Conservation (phyloP, 2,329 filamentous ascomycete genomes). For the Aspergillus sojae region DNA sequence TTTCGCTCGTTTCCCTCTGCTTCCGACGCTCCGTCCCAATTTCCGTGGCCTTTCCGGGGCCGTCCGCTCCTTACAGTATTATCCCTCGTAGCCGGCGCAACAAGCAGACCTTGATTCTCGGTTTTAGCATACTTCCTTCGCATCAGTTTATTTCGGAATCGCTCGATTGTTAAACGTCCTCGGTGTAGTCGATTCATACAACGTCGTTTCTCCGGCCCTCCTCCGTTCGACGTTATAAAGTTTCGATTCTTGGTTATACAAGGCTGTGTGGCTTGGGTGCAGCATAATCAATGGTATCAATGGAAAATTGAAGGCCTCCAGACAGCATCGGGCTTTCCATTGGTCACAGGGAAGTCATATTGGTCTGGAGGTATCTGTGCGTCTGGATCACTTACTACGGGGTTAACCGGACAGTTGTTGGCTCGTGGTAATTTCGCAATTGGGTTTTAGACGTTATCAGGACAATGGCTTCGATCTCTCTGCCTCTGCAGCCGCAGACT, state of each 20-base stretch:
- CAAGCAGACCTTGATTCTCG: slow-evolving; percentile 8
- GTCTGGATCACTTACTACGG: slow-evolving; percentile 21
- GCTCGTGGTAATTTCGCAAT: slow-evolving; percentile 6
- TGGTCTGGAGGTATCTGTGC: slow-evolving; percentile 32
- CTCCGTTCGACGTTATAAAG: neutral
- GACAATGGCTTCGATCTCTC: slow-evolving; percentile 42
- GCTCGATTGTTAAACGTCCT: neutral
- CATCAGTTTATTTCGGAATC: neutral
- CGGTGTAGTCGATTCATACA: neutral
- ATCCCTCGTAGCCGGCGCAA: slow-evolving; percentile 13
- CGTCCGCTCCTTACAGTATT: slow-evolving; percentile 41
- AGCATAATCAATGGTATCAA: slow-evolving; percentile 23
- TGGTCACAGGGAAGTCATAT: slow-evolving; percentile 25
- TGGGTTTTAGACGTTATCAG: slow-evolving; percentile 9
- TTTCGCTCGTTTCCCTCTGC: slow-evolving; percentile 15
- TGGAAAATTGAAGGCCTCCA: slow-evolving; percentile 30
- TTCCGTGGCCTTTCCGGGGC: slow-evolving; percentile 35
- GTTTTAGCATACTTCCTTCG: neutral
- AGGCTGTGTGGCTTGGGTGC: slow-evolving; percentile 5
- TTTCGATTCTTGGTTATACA: slow-evolving; percentile 6
- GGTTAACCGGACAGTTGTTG: slow-evolving; percentile 8
- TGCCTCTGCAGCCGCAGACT: slow-evolving; percentile 34
- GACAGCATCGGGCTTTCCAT: slow-evolving; percentile 29
- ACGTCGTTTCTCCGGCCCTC: slow-evolving; percentile 3
- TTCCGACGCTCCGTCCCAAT: slow-evolving; percentile 13